phyloP scores from a whole-genome alignment of 2,329 filamentous ascomycete species.

The Pestalotiopsis sp. region DNA sequence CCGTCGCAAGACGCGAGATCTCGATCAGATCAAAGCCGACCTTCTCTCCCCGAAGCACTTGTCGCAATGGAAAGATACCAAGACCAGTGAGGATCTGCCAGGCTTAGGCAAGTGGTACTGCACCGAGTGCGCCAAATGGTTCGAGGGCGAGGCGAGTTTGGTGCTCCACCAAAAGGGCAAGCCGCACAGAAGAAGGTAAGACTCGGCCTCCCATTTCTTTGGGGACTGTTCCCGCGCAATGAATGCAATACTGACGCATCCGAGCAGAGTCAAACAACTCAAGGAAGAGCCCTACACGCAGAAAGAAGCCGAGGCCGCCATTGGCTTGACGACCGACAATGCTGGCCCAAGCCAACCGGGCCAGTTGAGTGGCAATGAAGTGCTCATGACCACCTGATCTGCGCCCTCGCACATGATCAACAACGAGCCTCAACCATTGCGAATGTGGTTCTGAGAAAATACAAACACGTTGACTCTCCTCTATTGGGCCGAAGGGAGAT shows the following conservation, averaged over 20 bases:
- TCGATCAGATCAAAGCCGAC: conserved; percentile 91
- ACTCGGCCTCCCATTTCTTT: conserved; percentile 17
- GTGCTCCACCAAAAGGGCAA: conserved; percentile 81
- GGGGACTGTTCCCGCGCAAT: neutral
- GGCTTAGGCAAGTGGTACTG: conserved; percentile 87
- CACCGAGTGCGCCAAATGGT: conserved; percentile 93
- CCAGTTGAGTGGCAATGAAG: conserved; percentile 35
- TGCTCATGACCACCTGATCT: conserved; percentile 39
- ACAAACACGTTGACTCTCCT: neutral
- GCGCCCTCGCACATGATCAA: neutral
- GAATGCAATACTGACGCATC: neutral
- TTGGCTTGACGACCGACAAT: conserved; percentile 74
- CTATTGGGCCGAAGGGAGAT: neutral
- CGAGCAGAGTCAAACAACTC: conserved; percentile 74
- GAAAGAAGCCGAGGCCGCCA: conserved; percentile 80
- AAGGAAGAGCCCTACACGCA: conserved; percentile 85
- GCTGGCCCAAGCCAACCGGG: conserved; percentile 35
- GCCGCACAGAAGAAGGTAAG: conserved; percentile 85
- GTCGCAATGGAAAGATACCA: conserved; percentile 74
- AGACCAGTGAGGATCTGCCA: conserved; percentile 84
- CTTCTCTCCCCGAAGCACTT: conserved; percentile 79
- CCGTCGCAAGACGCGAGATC: conserved; percentile 74
- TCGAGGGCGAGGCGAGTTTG: conserved; percentile 81
- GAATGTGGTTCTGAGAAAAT: neutral
- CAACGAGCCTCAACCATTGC: neutral